Percentiles rank a stretch among this genome's conserved stretches.
Evolutionary conservation across 2,329 filamentous ascomycete genomes (phyloP).

Genomic region (Aureobasidium pullulans): DNA sequence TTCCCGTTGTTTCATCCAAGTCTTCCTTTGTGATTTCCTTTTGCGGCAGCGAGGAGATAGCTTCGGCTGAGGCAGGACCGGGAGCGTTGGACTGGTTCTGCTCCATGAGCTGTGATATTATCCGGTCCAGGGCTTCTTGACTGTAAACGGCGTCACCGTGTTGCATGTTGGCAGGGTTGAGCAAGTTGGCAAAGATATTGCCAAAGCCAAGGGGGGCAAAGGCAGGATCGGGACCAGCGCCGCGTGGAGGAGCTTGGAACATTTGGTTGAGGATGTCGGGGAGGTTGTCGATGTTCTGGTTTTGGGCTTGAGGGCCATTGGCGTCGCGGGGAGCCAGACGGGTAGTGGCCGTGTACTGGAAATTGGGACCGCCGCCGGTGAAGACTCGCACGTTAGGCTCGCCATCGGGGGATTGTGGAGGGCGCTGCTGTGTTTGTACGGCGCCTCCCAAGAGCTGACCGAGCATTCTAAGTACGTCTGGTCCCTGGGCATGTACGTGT

Average conservation of each 20-base stretch:
- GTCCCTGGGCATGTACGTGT: neutral
- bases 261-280: slow-evolving; percentile 9
- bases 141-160: slow-evolving; percentile 81
- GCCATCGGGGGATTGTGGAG: neutral
- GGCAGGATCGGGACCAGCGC: neutral
- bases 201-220: slow-evolving; percentile 28
- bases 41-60: slow-evolving; percentile 61
- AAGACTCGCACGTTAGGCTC: slow-evolving; percentile 5
- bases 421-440: neutral
- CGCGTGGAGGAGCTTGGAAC: slow-evolving; percentile 12
- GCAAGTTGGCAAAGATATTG: slow-evolving; percentile 38
- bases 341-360: slow-evolving; percentile 21
- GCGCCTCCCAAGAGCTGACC: slow-evolving; percentile 16
- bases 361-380: slow-evolving; percentile 9
- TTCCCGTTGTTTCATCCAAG: slow-evolving; percentile 62
- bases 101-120: slow-evolving; percentile 85
- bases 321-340: slow-evolving; percentile 45
- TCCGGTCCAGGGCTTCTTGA: slow-evolving; percentile 81
- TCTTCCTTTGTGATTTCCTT: slow-evolving; percentile 62
- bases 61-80: slow-evolving; percentile 68
- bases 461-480: slow-evolving; percentile 16
- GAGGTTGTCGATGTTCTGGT: neutral
- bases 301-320: slow-evolving; percentile 39
- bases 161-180: slow-evolving; percentile 34
- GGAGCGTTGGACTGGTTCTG: slow-evolving; percentile 70